Percentiles rank a stretch among this genome's conserved stretches.
Evolutionary conservation across 257 asterid species (phyloP).

Genomic region (Leonotis leonurus): DNA sequence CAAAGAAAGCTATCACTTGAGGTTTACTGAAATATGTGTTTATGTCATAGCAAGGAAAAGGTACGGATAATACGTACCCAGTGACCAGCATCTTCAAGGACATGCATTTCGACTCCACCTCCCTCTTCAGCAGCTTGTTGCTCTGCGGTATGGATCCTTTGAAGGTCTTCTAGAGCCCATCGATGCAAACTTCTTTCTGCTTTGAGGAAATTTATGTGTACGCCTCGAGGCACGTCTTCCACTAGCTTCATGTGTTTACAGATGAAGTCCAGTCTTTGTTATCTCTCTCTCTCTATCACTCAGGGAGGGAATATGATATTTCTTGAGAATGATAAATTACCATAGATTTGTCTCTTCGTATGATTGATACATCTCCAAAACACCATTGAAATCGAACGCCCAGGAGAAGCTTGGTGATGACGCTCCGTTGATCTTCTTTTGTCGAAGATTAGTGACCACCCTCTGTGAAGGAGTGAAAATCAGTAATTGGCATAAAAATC

Average conservation of each 20-base stretch:
- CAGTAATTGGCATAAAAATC: background rate
- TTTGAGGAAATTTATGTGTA: constrained; percentile 82
- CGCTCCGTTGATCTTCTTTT: constrained; percentile 42
- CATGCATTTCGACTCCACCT: constrained; percentile 98
- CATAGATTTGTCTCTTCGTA: constrained; percentile 87
- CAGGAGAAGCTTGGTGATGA: constrained; percentile 58
- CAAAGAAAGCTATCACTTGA: background rate
- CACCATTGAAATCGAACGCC: constrained; percentile 80
- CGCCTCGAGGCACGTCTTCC: constrained; percentile 96
- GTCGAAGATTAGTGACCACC: constrained; percentile 90
- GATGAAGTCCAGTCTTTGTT: background rate
- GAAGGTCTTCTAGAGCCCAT: constrained; percentile 94
- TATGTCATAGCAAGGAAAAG: too few relatives aligned
- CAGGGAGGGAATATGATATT: background rate
- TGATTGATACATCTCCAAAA: constrained; percentile 86
- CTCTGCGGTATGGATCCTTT: constrained; percentile 86
- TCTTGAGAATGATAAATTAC: constrained; percentile 27
- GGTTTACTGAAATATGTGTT: background rate
- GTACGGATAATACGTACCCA: constrained; percentile 82
- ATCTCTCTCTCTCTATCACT: background rate
- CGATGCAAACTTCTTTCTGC: constrained; percentile 96
- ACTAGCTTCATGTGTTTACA: constrained; percentile 60
- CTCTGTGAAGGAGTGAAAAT: constrained; percentile 42
- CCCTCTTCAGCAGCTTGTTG: constrained; percentile 92
- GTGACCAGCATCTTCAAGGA: constrained; percentile 97